These are phyloP conservation scores for Pelargonium nanum DNA, from an alignment of 345 rosid genomes.

Conservation along the genomic window DNA sequence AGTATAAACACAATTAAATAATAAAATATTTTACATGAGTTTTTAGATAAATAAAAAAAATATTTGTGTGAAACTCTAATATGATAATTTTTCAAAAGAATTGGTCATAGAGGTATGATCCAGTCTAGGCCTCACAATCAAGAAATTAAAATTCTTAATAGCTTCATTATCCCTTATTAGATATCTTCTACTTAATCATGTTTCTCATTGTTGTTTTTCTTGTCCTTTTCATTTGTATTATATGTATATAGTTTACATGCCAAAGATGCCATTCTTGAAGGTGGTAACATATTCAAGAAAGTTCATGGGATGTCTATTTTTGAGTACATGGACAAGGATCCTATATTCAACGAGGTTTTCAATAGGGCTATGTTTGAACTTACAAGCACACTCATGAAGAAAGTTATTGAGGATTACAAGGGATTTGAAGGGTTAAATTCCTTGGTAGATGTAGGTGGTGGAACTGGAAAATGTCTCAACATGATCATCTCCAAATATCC, in stretches of 20 bases:
- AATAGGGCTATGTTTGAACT: neutral
- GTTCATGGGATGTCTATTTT: constrained; percentile 12
- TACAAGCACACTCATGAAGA: neutral
- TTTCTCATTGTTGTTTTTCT: too few relatives aligned
- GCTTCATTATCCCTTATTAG: too few relatives aligned
- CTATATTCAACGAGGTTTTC: constrained; percentile 4
- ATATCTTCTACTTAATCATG: neutral
- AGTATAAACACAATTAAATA: too few relatives aligned
- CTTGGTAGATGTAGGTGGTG: constrained; percentile 14
- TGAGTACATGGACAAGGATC: constrained; percentile 4
- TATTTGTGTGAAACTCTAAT: too few relatives aligned
- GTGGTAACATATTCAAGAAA: constrained; percentile 13
- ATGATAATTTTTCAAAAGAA: too few relatives aligned
- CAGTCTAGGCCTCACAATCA: too few relatives aligned
- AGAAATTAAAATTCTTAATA: too few relatives aligned
- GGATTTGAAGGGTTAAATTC: constrained; percentile 10
- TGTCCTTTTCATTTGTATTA: neutral
- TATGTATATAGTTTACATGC: constrained; percentile 2
- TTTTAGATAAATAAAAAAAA: too few relatives aligned
- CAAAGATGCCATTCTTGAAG: constrained; percentile 16
- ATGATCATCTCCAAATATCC: constrained; percentile 15
- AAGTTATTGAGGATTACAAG: neutral
- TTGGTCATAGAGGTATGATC: too few relatives aligned
- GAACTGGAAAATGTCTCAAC: constrained; percentile 9
- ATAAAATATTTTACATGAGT: too few relatives aligned